Evolutionary conservation across 1,284 basidiomycete species (phyloP).

Genomic region (Fomitopsis pinicola): DNA sequence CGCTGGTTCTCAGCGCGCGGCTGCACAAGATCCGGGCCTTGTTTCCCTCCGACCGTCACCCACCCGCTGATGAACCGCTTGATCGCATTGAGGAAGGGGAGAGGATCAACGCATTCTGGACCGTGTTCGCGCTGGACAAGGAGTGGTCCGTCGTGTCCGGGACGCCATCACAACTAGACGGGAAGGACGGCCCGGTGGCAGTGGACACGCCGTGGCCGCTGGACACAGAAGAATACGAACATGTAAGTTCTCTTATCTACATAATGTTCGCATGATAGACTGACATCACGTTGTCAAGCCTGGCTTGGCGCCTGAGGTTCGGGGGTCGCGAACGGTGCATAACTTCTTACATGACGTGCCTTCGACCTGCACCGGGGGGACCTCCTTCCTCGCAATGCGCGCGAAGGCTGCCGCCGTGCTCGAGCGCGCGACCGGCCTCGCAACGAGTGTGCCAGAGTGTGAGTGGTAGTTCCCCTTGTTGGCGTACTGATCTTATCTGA

Average conservation of each 20-base stretch:
- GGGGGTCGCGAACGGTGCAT: slow-evolving; percentile 24
- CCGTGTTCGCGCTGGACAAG: slow-evolving; percentile 37
- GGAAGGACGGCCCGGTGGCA: slow-evolving; percentile 23
- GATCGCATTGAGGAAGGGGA: slow-evolving; percentile 40
- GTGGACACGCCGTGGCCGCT: slow-evolving; percentile 42
- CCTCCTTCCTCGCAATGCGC: slow-evolving; percentile 26
- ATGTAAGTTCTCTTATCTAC: slow-evolving; percentile 11
- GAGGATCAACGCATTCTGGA: slow-evolving; percentile 45
- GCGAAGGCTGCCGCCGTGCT: slow-evolving; percentile 35
- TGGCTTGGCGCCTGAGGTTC: slow-evolving; percentile 16
- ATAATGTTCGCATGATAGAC: too few relatives aligned
- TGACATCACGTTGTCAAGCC: not conserved
- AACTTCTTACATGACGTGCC: slow-evolving; percentile 26
- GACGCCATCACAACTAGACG: slow-evolving; percentile 29
- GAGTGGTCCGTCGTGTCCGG: slow-evolving; percentile 36
- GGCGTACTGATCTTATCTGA: slow-evolving; percentile 2
- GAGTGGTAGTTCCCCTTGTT: not conserved
- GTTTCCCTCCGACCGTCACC: slow-evolving; percentile 20
- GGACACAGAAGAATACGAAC: slow-evolving; percentile 29
- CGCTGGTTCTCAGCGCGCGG: slow-evolving; percentile 33
- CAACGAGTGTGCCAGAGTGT: slow-evolving; percentile 14
- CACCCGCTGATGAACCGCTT: slow-evolving; percentile 11
- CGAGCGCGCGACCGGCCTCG: slow-evolving; percentile 29
- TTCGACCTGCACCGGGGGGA: slow-evolving; percentile 16
- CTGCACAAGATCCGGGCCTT: slow-evolving; percentile 32